Base-by-base conservation (phyloP, 1,284 basidiomycete species). In the Ceratobasidium sp. region DNA sequence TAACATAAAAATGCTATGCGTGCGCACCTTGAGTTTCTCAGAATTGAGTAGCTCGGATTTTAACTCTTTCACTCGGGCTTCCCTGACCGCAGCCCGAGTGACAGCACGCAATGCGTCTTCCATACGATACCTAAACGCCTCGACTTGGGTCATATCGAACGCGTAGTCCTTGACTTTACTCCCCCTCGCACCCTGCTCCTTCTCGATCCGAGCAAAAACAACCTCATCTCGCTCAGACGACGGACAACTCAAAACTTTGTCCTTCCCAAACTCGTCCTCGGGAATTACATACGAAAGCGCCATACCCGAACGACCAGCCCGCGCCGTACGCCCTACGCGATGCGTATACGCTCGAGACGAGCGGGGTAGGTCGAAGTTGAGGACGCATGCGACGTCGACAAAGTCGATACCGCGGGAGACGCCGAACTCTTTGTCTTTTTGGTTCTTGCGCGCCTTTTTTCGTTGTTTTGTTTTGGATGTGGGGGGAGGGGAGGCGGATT, bases 101-200 rank as follows among this genome's bases (percentile, higher is more conserved):
- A 99, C 96, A 66, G 92, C 89, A 78, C 95, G 87, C 78, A 99
- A 82, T 1, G 96, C 98, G 82, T 99, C 98, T 80, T 97, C 94
- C 95, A 99, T 99, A 67, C 98, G 89, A 84, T 99, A 99, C 78
- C 97, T 86, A 85, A 99, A 99, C n/a, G 95, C 96, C 79, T 99
- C 96, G 51, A 99, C 95, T 85, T 98, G 91, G 83, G 90, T 88
- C 93, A 94, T 91, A 82, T 98, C 96, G 81, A 99, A 94, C 50
- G 91, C 89, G 84, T 98, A 99, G 82, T 96, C 96, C 82, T 94
- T 93, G 77, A 98, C 88, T 78, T 93, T 89, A 73, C 90, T 91
- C 33, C 91, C 93, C 73, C 89, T 84, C 48, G 90, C 90, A 5
- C 85, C 89, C 80, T 93, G 91, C 80, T 92, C 89, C 77, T 86